Evolutionary conservation across 2,329 filamentous ascomycete species (phyloP).

Genomic region (Sporothrix phasma): DNA sequence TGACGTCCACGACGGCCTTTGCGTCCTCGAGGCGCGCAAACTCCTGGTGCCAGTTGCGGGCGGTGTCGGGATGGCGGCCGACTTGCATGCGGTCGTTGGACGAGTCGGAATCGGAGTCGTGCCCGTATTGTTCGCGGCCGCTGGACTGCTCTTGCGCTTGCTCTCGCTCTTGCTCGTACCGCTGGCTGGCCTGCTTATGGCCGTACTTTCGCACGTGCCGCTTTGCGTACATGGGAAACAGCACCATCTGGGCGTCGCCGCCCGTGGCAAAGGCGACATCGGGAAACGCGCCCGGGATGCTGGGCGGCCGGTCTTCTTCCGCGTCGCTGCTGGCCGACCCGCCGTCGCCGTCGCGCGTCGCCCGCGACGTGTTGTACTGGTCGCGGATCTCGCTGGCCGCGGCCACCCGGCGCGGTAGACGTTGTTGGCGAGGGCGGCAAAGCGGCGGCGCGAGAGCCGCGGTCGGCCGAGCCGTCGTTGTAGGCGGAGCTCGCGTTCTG

Average conservation of each 20-base stretch:
- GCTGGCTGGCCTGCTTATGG: background rate
- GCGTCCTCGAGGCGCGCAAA: constrained; percentile 75
- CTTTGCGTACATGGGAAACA: constrained; percentile 91
- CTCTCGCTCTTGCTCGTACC: background rate
- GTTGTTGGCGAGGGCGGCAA: constrained; percentile 55
- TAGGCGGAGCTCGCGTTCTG: constrained; percentile 18
- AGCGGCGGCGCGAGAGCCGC: constrained; percentile 65
- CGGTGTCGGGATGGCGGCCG: background rate
- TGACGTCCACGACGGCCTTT: constrained; percentile 81
- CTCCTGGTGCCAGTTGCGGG: constrained; percentile 58
- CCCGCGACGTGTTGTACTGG: constrained; percentile 42
- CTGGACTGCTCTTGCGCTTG: no score
- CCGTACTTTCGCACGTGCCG: constrained; percentile 54
- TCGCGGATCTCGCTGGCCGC: constrained; percentile 51
- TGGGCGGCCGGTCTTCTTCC: constrained; percentile 28
- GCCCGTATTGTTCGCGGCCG: background rate
- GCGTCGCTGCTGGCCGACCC: constrained; percentile 27
- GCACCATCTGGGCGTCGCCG: constrained; percentile 82
- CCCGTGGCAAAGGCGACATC: constrained; percentile 71
- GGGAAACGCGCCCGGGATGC: constrained; percentile 69
- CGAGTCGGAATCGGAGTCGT: background rate
- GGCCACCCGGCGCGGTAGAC: constrained; percentile 47
- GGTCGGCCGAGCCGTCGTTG: constrained; percentile 37
- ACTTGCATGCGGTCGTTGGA: background rate
- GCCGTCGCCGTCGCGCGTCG: constrained; percentile 29